Evolutionary conservation across 1,284 basidiomycete species (phyloP).

Genomic region (Cryptococcus sp.): DNA sequence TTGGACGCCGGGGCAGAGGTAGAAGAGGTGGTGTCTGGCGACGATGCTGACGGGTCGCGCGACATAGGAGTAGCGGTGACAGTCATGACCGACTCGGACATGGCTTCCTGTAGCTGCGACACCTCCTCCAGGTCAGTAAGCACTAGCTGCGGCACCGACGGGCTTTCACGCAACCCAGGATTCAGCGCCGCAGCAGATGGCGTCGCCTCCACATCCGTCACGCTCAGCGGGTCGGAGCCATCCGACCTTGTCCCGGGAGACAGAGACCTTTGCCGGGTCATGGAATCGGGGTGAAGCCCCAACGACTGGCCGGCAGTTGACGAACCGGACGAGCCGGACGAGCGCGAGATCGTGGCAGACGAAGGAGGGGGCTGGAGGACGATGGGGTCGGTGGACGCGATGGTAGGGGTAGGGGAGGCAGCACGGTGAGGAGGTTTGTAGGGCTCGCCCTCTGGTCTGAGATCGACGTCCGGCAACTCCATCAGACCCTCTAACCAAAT

Average conservation of each 20-base stretch:
- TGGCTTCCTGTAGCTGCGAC: slow-evolving; percentile 30
- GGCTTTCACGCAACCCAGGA: not conserved
- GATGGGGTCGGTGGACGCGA: not conserved
- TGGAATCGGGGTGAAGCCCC: not conserved
- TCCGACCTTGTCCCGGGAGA: slow-evolving; percentile 1
- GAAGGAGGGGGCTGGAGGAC: slow-evolving; percentile 3
- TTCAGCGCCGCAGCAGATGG: slow-evolving; percentile 1
- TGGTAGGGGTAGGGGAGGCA: not conserved
- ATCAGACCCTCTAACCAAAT: slow-evolving; percentile 37
- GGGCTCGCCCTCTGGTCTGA: slow-evolving; percentile 49
- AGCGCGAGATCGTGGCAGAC: not conserved
- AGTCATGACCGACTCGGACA: slow-evolving; percentile 34
- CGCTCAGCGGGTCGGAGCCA: slow-evolving; percentile 12
- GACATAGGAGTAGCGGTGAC: slow-evolving; percentile 5
- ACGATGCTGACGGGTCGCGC: slow-evolving; percentile 4
- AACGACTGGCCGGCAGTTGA: not conserved
- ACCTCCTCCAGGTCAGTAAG: slow-evolving; percentile 12
- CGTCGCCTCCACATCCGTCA: slow-evolving; percentile 1
- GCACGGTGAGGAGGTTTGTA: slow-evolving; percentile 27
- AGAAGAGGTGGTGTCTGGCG: not conserved
- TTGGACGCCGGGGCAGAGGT: slow-evolving; percentile 9
- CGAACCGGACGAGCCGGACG: not conserved
- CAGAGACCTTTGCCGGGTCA: not conserved
- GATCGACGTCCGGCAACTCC: slow-evolving; percentile 41
- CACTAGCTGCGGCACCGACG: slow-evolving; percentile 20